Base-by-base conservation (phyloP, 169 alveolate genomes). In the Plasmodium cynomolgi region DNA sequence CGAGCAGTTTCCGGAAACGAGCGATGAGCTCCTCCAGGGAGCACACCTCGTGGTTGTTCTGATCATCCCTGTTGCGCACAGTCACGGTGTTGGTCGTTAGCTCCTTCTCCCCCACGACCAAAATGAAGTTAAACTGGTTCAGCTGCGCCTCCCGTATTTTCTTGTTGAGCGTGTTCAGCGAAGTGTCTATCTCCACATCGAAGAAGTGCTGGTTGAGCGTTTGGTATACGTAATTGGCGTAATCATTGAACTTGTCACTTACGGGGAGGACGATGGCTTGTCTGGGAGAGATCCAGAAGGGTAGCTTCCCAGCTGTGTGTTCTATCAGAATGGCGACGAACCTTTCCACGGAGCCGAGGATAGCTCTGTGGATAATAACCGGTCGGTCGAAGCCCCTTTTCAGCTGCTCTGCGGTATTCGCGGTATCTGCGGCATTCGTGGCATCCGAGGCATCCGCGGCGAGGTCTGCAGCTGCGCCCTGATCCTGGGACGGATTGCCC, bases 221-320 rank as follows among this genome's bases (percentile, higher is more conserved):
- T 33, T 92, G 85, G 84, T 97, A 91, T 26, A 98, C 95, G 82
- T 96, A 95, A 92, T 98, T 97, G 2, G 99, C 99, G 94, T 98
- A 99, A 13, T 97, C 99, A 72, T 94, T 94, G 83, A 96, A 97
- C 79, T 97, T 97, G 71, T 98, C 99, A 54, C 99, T 96, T 1
- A 99, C 97, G 29, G 99, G 99, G 80, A 98, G 93, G 44, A 99
- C 97, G 26, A 98, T 96, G 54, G 98, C 97, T 98, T 99, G 99
- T 73, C 99, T 97, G 15, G 99, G 99, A 29, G 99, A 98, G 23
- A 99, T 96, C 99, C 99, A 99, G 93, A 99, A 99, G 8, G 99
- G 99, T 97, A 99, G 97, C 96, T 99, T 99, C 39, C 99, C 99
- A 33, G 98, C 99, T 17, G 98, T 94, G 93, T 99, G 99, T 93